phyloP scores from a whole-genome alignment of 305 asterid species.

The Fraxinus xanthoxyloides region DNA sequence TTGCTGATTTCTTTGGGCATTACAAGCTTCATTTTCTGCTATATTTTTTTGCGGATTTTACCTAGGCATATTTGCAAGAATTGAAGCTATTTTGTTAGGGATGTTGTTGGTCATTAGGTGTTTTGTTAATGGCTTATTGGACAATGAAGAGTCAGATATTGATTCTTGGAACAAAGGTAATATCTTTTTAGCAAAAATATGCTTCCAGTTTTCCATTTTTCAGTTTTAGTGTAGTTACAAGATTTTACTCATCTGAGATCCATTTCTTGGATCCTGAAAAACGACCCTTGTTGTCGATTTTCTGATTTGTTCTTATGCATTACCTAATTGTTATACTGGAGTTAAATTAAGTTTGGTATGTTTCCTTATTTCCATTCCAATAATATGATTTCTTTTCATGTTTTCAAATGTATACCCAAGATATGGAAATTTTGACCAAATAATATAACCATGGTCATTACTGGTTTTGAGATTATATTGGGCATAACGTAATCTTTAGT shows the following conservation, averaged over 20 bases:
- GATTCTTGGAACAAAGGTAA: slow-evolving; percentile 17
- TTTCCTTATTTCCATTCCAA: neutral
- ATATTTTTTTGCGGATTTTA: too few species aligned
- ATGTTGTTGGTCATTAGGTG: too few species aligned
- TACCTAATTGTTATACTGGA: neutral
- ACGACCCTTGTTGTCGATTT: neutral
- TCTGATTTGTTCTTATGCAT: neutral
- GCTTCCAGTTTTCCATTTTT: slow-evolving; percentile 7
- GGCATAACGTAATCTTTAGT: neutral
- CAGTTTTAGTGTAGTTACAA: neutral
- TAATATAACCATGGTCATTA: neutral
- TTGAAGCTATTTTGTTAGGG: too few species aligned
- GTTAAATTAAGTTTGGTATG: neutral
- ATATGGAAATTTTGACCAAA: neutral
- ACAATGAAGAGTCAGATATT: neutral
- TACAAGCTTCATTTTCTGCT: too few species aligned
- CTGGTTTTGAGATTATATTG: neutral
- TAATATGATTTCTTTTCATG: neutral
- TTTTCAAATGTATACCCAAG: neutral
- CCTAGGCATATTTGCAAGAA: too few species aligned
- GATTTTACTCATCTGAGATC: neutral
- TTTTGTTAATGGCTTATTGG: too few species aligned
- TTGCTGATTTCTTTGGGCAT: too few species aligned
- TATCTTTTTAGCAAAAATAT: neutral
- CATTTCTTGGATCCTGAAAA: neutral